Conservation (phyloP, 495 filamentous ascomycete genomes). For the Neurospora intermedia region DNA sequence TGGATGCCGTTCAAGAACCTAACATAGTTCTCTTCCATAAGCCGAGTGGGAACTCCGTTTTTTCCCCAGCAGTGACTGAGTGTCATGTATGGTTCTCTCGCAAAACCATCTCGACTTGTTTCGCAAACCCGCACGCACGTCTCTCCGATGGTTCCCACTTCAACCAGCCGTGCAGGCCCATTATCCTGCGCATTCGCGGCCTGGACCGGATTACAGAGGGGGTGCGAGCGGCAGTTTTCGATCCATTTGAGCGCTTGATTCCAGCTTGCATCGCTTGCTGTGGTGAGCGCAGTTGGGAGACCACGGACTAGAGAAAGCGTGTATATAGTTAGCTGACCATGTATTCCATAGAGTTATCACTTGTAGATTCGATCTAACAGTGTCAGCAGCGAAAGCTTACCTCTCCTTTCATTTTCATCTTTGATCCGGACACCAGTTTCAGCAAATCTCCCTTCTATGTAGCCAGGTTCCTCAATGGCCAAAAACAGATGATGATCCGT, state of each 20-base stretch:
- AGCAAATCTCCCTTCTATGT: too few relatives aligned
- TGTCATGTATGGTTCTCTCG: background rate
- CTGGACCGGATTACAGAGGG: background rate
- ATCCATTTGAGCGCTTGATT: background rate
- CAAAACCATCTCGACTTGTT: background rate
- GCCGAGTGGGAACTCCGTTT: background rate
- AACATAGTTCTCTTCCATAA: background rate
- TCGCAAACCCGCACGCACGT: background rate
- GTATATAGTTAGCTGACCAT: background rate
- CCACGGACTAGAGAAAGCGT: background rate
- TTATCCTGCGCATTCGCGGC: background rate
- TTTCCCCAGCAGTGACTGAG: background rate
- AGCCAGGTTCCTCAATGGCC: too few relatives aligned
- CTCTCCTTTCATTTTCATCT: too few relatives aligned
- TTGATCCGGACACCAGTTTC: too few relatives aligned
- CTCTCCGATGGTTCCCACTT: background rate
- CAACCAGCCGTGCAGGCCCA: background rate
- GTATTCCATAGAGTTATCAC: background rate
- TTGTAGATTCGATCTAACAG: background rate
- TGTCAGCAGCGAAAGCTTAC: background rate
- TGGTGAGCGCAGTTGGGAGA: background rate
- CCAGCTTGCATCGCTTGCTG: background rate
- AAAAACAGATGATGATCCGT: too few relatives aligned
- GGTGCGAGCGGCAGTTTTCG: background rate
- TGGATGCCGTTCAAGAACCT: background rate